phyloP scores from a whole-genome alignment of 164 flowering plant genomes.

The Sextonia rubra region DNA sequence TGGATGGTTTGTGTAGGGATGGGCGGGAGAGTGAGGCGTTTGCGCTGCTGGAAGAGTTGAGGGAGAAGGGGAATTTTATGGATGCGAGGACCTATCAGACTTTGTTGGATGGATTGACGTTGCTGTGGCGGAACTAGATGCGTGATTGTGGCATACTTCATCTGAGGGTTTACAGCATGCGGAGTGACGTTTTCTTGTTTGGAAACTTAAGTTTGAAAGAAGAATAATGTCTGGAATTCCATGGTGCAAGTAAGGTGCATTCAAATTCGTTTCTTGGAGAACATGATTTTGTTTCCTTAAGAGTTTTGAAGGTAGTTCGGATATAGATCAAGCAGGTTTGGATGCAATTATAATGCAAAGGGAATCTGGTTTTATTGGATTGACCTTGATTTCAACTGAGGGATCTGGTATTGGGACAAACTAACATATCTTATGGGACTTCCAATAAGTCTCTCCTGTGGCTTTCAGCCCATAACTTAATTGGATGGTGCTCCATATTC shows the following conservation, averaged over 20 bases:
- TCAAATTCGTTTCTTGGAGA: not conserved
- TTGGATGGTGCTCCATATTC: not conserved
- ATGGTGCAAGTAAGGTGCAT: not conserved
- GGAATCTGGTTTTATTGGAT: not conserved
- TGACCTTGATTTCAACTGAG: not conserved
- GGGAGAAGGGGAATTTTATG: slow-evolving; percentile 55
- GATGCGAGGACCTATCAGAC: slow-evolving; percentile 19
- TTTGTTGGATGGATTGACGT: slow-evolving; percentile 23
- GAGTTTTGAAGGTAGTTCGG: not conserved
- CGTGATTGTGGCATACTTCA: not conserved
- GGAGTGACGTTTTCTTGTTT: too few relatives aligned
- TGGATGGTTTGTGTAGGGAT: slow-evolving; percentile 72
- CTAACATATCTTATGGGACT: too few relatives aligned
- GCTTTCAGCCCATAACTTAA: too few relatives aligned
- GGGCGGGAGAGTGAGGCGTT: slow-evolving; percentile 66
- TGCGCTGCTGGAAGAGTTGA: slow-evolving; percentile 56
- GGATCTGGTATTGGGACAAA: not conserved
- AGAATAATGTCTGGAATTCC: not conserved
- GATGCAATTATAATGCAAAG: not conserved
- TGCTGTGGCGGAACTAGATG: slow-evolving; percentile 13
- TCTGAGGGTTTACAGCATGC: not conserved
- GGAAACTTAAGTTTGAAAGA: too few relatives aligned
- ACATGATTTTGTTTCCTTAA: not conserved
- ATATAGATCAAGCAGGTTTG: not conserved
- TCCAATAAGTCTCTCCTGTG: too few relatives aligned